phyloP scores from a whole-genome alignment of 306 rosid genomes.

The Casuarina cunninghamiana region DNA sequence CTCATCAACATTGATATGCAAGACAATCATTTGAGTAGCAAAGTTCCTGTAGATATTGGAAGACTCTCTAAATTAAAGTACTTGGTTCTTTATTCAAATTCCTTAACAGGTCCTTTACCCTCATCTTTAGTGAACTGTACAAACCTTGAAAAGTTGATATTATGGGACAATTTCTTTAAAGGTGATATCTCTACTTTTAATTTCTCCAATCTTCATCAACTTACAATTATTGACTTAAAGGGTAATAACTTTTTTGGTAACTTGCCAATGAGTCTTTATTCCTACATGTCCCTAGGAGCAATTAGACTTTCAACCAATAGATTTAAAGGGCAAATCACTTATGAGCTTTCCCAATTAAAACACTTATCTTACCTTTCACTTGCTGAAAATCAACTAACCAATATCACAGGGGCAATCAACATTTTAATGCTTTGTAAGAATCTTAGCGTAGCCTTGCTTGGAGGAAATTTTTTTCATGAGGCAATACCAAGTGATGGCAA shows the following conservation, averaged over 20 bases:
- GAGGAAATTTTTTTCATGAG: neutral
- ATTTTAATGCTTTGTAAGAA: neutral
- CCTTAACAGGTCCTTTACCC: neutral
- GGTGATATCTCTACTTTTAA: neutral
- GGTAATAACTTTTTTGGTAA: neutral
- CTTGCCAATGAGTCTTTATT: neutral
- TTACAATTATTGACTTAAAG: neutral
- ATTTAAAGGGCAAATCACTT: slow-evolving; percentile 9
- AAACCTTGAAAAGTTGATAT: neutral
- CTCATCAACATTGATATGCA: too few relatives aligned
- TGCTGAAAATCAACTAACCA: neutral
- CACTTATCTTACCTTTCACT: slow-evolving; percentile 5
- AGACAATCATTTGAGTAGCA: too few relatives aligned
- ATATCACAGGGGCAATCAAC: slow-evolving; percentile 5
- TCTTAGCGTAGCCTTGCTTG: neutral
- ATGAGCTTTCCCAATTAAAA: neutral
- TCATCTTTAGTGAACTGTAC: slow-evolving; percentile 11
- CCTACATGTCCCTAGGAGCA: slow-evolving; percentile 4
- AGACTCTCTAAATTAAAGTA: too few relatives aligned
- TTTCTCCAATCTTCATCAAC: slow-evolving; percentile 1
- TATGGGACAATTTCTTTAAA: neutral
- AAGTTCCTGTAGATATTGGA: too few relatives aligned
- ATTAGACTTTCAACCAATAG: neutral
- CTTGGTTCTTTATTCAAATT: too few relatives aligned
- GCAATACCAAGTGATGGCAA: neutral